Evolutionary conservation across 2,329 filamentous ascomycete genomes (phyloP).

Genomic region (Coleophoma cylindrospora): DNA sequence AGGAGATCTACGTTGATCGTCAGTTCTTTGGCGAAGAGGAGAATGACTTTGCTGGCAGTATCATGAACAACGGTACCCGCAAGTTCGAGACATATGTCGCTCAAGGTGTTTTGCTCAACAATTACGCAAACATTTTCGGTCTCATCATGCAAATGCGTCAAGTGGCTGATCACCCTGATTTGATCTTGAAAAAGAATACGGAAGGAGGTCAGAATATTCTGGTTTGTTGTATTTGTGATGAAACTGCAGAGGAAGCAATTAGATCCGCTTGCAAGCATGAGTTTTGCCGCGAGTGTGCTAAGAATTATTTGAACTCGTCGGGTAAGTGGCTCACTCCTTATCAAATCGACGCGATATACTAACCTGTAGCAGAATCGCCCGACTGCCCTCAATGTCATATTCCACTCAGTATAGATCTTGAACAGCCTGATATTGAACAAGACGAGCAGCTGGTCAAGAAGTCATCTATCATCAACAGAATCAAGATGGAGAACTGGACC

Average conservation of each 20-base stretch:
- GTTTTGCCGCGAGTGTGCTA: slow-evolving; percentile 78
- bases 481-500: slow-evolving; percentile 98
- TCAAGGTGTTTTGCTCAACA: slow-evolving; percentile 89
- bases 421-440: slow-evolving; percentile 93
- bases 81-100: slow-evolving; percentile 95
- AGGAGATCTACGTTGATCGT: slow-evolving; percentile 85
- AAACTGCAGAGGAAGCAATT: slow-evolving; percentile 91
- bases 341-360: too few species aligned
- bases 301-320: slow-evolving; percentile 74
- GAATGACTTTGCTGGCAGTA: slow-evolving; percentile 89
- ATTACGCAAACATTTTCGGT: slow-evolving; percentile 98
- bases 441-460: slow-evolving; percentile 86
- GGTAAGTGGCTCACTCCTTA: slow-evolving; percentile 41
- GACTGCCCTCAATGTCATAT: slow-evolving; percentile 94
- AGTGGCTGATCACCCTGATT: slow-evolving; percentile 91
- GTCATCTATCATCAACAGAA: slow-evolving; percentile 95
- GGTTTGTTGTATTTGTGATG: slow-evolving; percentile 93
- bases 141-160: slow-evolving; percentile 99
- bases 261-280: slow-evolving; percentile 90
- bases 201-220: slow-evolving; percentile 86
- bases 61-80: slow-evolving; percentile 87
- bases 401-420: slow-evolving; percentile 80
- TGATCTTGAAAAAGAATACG: slow-evolving; percentile 83
- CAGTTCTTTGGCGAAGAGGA: slow-evolving; percentile 97
- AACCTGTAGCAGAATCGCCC: slow-evolving; percentile 35